Evolutionary conservation across 257 asterid species (phyloP).

Genomic region (Lycium barbarum): DNA sequence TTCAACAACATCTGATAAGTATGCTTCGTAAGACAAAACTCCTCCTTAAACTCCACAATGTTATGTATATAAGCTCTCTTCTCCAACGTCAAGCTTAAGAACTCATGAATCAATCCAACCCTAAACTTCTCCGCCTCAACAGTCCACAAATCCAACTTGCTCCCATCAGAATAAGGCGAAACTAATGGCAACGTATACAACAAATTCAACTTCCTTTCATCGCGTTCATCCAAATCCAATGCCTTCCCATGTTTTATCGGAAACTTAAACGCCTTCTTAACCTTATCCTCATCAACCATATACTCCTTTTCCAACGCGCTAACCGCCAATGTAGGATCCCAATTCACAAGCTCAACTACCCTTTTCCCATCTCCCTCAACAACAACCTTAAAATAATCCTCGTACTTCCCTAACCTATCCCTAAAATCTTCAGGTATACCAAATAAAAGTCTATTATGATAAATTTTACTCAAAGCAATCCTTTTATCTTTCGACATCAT

Average conservation of each 20-base stretch:
- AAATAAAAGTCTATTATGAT: slow-evolving; percentile 76
- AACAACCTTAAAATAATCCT: slow-evolving; percentile 60
- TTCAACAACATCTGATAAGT: slow-evolving; percentile 86
- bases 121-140: slow-evolving; percentile 94
- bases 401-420: slow-evolving; percentile 69
- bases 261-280: slow-evolving; percentile 72
- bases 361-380: slow-evolving; percentile 75
- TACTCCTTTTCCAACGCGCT: slow-evolving; percentile 78
- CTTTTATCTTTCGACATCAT: slow-evolving; percentile 79
- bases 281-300: slow-evolving; percentile 81
- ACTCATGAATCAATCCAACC: slow-evolving; percentile 86
- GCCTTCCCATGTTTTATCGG: slow-evolving; percentile 75
- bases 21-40: slow-evolving; percentile 79
- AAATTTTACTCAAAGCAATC: slow-evolving; percentile 74
- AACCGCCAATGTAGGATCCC: slow-evolving; percentile 79
- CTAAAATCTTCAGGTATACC: slow-evolving; percentile 88
- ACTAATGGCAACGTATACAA: slow-evolving; percentile 89
- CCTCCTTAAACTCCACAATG: slow-evolving; percentile 95
- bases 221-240: slow-evolving; percentile 71
- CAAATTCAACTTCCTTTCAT: slow-evolving; percentile 78
- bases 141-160: slow-evolving; percentile 79
- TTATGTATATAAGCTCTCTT: slow-evolving; percentile 93
- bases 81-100: slow-evolving; percentile 94
- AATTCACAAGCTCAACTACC: slow-evolving; percentile 72
- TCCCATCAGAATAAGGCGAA: slow-evolving; percentile 91